Evolutionary conservation across 2,329 filamentous ascomycete species (phyloP).

Genomic region (Aspergillus carbonarius): DNA sequence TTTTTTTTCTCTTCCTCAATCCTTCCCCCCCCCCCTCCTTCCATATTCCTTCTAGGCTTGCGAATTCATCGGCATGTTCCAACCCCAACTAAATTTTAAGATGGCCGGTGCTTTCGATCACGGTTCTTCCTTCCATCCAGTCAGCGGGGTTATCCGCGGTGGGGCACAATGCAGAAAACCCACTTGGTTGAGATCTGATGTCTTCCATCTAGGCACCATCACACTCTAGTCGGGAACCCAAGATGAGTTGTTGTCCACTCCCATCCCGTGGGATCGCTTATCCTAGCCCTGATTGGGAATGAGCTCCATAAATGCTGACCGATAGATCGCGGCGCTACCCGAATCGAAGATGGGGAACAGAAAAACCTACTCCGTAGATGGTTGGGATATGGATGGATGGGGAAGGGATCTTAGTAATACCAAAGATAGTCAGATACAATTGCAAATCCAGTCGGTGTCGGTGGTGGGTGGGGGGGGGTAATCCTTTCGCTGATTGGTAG

Average conservation of each 20-base stretch:
- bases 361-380: not conserved
- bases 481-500: not conserved
- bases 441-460: not conserved
- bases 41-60: not conserved
- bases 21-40: not conserved
- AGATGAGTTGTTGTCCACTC: not conserved
- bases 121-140: constrained; percentile 5
- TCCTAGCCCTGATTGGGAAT: not conserved
- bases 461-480: too few species aligned
- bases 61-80: not conserved
- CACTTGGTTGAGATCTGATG: not conserved
- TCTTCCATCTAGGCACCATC: constrained; percentile 1
- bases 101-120: not conserved
- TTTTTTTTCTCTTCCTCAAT: too few species aligned
- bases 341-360: not conserved
- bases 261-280: constrained; percentile 4
- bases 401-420: not conserved
- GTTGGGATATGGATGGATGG: not conserved
- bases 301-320: not conserved
- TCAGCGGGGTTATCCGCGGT: constrained; percentile 6
- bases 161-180: not conserved
- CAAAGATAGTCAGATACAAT: not conserved
- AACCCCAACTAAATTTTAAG: not conserved
- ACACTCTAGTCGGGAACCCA: not conserved
- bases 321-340: not conserved